Evolutionary conservation across 208 protist genomes (phyloP).

Genomic region (Leptomonas pyrrhocoris): DNA sequence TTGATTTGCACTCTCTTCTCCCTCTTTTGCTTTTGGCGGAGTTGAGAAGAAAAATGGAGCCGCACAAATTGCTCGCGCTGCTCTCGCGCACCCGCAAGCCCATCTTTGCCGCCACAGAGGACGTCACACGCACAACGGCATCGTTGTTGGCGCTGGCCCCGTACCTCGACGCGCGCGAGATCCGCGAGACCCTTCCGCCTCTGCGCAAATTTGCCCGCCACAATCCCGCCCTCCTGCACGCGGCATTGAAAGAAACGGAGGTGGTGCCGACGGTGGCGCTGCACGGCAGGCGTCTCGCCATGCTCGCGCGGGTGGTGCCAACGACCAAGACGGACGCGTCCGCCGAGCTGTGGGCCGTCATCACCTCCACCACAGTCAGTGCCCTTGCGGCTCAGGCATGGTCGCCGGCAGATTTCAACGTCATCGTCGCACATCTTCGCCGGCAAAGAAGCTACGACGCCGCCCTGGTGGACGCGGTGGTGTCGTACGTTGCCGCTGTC

Average conservation of each 20-base stretch:
- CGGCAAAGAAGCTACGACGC: constrained; percentile 43
- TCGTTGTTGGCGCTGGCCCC: constrained; percentile 50
- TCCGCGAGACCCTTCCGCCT: constrained; percentile 10
- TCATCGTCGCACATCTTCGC: constrained; percentile 32
- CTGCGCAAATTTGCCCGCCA: constrained; percentile 30
- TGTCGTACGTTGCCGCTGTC: constrained; percentile 33
- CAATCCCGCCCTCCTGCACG: constrained; percentile 17
- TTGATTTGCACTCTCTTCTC: not conserved
- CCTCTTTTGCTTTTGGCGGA: not conserved
- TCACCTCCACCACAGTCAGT: not conserved
- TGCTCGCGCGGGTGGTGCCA: constrained; percentile 18
- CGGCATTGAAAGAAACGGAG: constrained; percentile 14
- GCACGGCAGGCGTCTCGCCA: constrained; percentile 20
- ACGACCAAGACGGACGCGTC: constrained; percentile 3
- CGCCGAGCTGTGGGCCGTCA: constrained; percentile 12
- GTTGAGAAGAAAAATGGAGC: not conserved
- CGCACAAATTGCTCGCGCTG: constrained; percentile 12
- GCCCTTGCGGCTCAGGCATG: constrained; percentile 17
- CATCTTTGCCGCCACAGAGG: constrained; percentile 44
- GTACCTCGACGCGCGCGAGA: constrained; percentile 35
- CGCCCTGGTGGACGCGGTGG: constrained; percentile 37
- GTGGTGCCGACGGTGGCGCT: not conserved
- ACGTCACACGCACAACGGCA: constrained; percentile 38
- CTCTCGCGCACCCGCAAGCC: constrained; percentile 28
- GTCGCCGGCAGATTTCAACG: constrained; percentile 14